Evolutionary conservation across 2,329 filamentous ascomycete genomes (phyloP).

Genomic region (Botryotinia convoluta): DNA sequence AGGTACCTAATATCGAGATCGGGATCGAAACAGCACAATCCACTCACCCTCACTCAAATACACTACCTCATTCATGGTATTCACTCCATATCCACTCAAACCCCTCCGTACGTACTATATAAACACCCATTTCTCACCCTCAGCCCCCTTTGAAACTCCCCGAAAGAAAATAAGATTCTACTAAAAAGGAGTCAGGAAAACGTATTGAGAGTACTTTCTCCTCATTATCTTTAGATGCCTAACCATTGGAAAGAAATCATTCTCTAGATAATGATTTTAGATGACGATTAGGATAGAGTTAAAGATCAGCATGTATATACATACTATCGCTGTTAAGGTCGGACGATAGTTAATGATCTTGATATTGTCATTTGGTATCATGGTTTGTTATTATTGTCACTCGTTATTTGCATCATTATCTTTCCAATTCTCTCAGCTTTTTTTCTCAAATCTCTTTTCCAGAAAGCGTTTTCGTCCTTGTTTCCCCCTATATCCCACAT

Average conservation of each 20-base stretch:
- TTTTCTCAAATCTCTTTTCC: not conserved
- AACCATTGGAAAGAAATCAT: no score
- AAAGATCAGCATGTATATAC: no score
- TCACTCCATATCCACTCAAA: not conserved
- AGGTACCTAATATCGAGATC: not conserved
- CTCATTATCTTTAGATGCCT: not conserved
- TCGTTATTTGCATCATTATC: no score
- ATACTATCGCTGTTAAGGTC: accelerated
- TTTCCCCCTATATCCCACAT: no score
- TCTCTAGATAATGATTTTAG: not conserved
- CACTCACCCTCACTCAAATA: not conserved
- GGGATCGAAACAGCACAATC: not conserved
- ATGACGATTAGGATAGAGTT: not conserved
- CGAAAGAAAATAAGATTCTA: not conserved
- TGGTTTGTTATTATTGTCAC: no score
- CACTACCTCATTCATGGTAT: not conserved
- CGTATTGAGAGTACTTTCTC: not conserved
- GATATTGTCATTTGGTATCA: accelerated
- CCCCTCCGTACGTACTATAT: no score
- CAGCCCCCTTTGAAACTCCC: no score
- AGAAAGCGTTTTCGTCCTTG: no score
- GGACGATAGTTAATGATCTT: accelerated
- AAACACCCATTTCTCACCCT: not conserved
- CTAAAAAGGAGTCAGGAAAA: not conserved
- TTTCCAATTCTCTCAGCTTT: no score